Conservation (phyloP, 305 asterid genomes). For the Fraxinus nigra region DNA sequence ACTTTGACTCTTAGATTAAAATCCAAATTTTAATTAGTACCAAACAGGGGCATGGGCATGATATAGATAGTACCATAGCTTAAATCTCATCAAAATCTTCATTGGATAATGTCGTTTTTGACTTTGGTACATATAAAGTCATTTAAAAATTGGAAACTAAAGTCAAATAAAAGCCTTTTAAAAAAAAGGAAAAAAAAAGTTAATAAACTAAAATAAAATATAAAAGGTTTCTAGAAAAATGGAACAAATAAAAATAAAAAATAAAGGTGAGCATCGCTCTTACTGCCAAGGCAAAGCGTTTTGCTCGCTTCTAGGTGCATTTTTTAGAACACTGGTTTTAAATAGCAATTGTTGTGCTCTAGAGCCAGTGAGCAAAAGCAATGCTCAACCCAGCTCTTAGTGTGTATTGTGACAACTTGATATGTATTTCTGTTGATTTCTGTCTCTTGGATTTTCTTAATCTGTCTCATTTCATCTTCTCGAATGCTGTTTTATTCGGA, state of each 20-base stretch:
- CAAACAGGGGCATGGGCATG: background rate
- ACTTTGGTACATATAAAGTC: background rate
- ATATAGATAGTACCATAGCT: background rate
- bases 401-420: background rate
- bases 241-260: background rate
- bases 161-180: background rate
- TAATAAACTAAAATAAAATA: background rate
- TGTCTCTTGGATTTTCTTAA: background rate
- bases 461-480: background rate
- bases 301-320: background rate
- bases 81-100: background rate
- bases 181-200: background rate
- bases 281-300: too few species aligned
- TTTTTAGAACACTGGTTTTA: background rate
- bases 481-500: background rate
- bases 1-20: background rate
- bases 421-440: background rate
- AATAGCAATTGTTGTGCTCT: background rate
- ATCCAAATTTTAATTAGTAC: background rate
- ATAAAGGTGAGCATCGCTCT: background rate
- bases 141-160: background rate
- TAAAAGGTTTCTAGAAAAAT: background rate
- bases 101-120: background rate
- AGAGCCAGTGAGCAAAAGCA: background rate
- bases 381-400: background rate